Evolutionary conservation across 75 land plant species (phyloP), one percentile per base, ranked within the genome.

Genomic region (Adiantum capillusveneris): DNA sequence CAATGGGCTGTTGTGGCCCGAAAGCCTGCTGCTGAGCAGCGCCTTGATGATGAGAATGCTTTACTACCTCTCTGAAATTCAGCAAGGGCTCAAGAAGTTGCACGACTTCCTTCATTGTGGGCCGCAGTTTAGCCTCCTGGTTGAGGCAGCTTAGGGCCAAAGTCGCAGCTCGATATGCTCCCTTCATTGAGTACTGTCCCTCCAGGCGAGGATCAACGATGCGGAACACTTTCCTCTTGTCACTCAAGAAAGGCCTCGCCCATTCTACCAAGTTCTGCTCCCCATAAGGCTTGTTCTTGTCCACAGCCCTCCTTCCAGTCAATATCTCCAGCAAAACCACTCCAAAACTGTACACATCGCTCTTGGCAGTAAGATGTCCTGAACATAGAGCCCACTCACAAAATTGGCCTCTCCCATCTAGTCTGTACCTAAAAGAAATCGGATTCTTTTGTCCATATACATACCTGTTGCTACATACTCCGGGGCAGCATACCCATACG

Each of bases 301-400:
- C 83, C 0, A 68, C 61, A 19, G 78, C 68, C 25, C 71, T 54
- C 42, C 63, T 64, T 25, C 81, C 84, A 6, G 87, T 80, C 22
- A 84, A 60, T 5, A 84, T 71, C 73, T 84, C 86, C 19, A 84
- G 60, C 67, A 84, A 46, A 0, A 84, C 86, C 17, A 84, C 75
- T 1, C 87, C 87, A 51, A 84, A 84, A 25, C 87, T 76, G 57
- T 78, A 84, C 12, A 77, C 84, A 45, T 84, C 82, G 51, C 87
- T 77, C 62, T 75, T 80, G 7, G 73, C 63, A 48, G 73, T 67
- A 48, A 75, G 54, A 31, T 65, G 79, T 25, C 74, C 77, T 81
- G 67, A 7, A 45, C 18, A 6, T n/a, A 58, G 31, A 25, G 22
- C 9, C n/a, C n/a, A 11, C 54, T 12, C 11, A 19, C 13, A 11